Conservation (phyloP, 1,284 basidiomycete genomes). For the Ceratobasidium sp. region DNA sequence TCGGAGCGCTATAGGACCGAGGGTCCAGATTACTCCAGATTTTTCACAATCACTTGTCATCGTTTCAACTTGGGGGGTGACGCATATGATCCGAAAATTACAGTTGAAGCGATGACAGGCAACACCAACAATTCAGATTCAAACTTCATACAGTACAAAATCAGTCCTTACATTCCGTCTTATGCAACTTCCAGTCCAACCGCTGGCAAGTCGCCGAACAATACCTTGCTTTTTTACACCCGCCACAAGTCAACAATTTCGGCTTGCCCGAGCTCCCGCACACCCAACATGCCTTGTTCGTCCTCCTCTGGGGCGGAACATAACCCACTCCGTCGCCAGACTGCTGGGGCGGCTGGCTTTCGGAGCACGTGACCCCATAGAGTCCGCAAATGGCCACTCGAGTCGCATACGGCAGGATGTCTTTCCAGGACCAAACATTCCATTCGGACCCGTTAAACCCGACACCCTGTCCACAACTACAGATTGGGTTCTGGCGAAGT, state of each 20-base stretch:
- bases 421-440: slow-evolving; percentile 7
- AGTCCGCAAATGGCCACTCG: slow-evolving; percentile 12
- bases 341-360: no score
- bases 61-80: no score
- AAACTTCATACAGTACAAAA: no score
- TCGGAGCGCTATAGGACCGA: no score
- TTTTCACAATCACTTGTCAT: no score
- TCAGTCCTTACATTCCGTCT: slow-evolving; percentile 4
- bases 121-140: no score
- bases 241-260: background rate
- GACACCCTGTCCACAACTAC: slow-evolving; percentile 16
- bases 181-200: slow-evolving; percentile 16
- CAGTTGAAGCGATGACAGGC: no score
- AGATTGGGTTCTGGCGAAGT: slow-evolving; percentile 9
- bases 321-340: background rate
- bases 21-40: no score
- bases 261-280: background rate
- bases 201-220: slow-evolving; percentile 9
- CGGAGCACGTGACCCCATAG: slow-evolving; percentile 9
- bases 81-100: no score
- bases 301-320: background rate
- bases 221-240: slow-evolving; percentile 28
- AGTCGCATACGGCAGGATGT: slow-evolving; percentile 9
- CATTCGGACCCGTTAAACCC: slow-evolving; percentile 17
- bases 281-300: slow-evolving; percentile 2